Base-by-base conservation (phyloP, 2,329 filamentous ascomycete species). In the Bretziella fagacearum region DNA sequence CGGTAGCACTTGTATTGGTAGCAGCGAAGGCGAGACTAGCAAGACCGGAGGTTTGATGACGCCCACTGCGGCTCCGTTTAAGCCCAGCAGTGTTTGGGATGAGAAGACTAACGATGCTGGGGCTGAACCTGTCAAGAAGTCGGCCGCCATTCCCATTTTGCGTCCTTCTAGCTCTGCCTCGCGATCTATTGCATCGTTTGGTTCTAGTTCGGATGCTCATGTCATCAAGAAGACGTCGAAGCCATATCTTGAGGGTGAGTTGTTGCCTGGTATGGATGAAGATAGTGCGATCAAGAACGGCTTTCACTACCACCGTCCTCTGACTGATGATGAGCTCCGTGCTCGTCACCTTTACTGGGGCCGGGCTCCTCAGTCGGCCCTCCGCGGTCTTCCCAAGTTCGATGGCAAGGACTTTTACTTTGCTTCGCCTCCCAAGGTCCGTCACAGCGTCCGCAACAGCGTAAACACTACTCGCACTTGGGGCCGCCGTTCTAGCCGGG, bases 361-460 rank as follows among this genome's bases (percentile, higher is more conserved):
- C 7, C 69, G 71, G 36, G 67, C 70, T 13, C 67, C 73, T 35
- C 64, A 60, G 25, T 65, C 68, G 52, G 63, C 65, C 10, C 63
- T 69, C 42, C 65, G 62, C 27, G 71, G 73, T 2, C 60, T 78
- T 33, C 74, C 75, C 27, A 78, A 74, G 57, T 80, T 75, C 54
- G 74, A 79, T 53, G 74, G 76, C 20, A 77, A 74, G 56, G 67
- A 78, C 56, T 79, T 79, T 53, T 79, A 77, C 52, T 71, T 69
- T 25, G 61, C 71, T 2, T 77, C 74, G 0, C 71, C 72, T 1
- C 56, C 59, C 52, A 72, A 70, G 55, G 54, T 59, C 27, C 52
- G 51, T 25, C 52, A 39, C 41, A 46, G 29, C 15, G 39, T 39
- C 40, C 44, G 32, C 30, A 47, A 41, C 27, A 47, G 36, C 7